Base-by-base conservation (phyloP, 148 eudicot species). In the Chenopodium formosanum region DNA sequence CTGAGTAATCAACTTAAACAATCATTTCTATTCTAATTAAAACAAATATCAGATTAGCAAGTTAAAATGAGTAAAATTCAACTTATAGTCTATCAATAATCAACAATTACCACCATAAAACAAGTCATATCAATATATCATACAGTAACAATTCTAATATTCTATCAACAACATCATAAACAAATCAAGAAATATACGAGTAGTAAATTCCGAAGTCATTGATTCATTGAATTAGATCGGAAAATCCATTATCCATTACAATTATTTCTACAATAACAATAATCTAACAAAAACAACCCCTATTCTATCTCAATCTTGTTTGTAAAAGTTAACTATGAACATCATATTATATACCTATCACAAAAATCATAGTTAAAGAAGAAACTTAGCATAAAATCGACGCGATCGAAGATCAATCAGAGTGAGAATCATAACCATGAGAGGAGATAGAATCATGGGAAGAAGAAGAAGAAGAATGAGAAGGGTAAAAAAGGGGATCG, bases 401-500 rank as follows among this genome's bases (percentile, higher is more conserved):
- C 2, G 27, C 32, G 11, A 32, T 10, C 20, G 8, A 12, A 2
- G 14, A 74, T 73, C 56, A 86, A 77, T 80, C 79, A n/a, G 82
- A 82, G 74, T 80, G 85, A 44, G 65, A 74, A 44, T 79, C 74
- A 47, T 58, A 76, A 27, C 67, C 50, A 81, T 37, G 6, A 11
- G 81, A 79, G 47, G 66, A 34, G 32, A 69, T 31, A 72, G 66
- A 70, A 77, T 81, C 75, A 27, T 52, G 23, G 3, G 79, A 81
- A 7, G 86, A 82, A 0, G 25, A 25, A 25, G 82, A 82, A 46
- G 86, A 62, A 32, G 81, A 70, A 58, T 73, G 48, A 52, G 81
- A 76, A 47, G 87, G 90, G 88, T 87, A 69, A 74, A 83, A 58
- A 80, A 87, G 34, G 77, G 81, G 84, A 82, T 85, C 84, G 23